Base-by-base conservation (phyloP, 306 rosid species). In the Nissolia schottii region DNA sequence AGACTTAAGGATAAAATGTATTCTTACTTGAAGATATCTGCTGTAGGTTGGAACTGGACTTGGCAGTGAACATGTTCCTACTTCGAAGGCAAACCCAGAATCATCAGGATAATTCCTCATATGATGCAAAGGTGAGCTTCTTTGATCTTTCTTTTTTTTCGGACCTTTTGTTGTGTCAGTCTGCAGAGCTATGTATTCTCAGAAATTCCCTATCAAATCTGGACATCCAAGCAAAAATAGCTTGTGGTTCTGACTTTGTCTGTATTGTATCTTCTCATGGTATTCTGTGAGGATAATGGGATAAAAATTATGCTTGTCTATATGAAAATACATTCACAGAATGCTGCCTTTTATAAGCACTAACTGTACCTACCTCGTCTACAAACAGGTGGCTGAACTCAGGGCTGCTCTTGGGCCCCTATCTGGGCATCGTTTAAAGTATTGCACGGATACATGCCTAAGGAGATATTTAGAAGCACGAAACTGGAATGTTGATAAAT, bases 391-490 rank as follows among this genome's bases (percentile, higher is more conserved):
- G 59, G 81, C 63, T 61, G 93, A 93, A 78, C 77, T 93, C 35
- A 90, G 84, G 70, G 85, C 75, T 18, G 85, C 84, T 13, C 54
- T 90, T 1, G 98, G 96, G n/a, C 78, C 86, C 5, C 67, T 87
- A 6, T 83, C 92, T 28, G 96, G 92, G 22, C 89, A 90, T 14
- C 71, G 77, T 70, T 77, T 84, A 29, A 84, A 84, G 87, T 93
- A 86, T 70, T 90, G 97, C 70, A 70, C 79, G 0, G 93, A 93
- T 43, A 83, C 78, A 24, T 93, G 98, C 71, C 83, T 90, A 22
- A 67, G 90, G 85, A 90, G 96, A 75, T 90, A 90, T 70, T 64
- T 93, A 57, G 97, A 82, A 61, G 98, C 96, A 22, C 79, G 97
- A 31, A 88, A 77, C 76, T 93, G 98, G 97, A 87, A 87, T 67